These are phyloP conservation scores for Isatis tinctoria DNA, from an alignment of 345 rosid species.

Conservation along the genomic window DNA sequence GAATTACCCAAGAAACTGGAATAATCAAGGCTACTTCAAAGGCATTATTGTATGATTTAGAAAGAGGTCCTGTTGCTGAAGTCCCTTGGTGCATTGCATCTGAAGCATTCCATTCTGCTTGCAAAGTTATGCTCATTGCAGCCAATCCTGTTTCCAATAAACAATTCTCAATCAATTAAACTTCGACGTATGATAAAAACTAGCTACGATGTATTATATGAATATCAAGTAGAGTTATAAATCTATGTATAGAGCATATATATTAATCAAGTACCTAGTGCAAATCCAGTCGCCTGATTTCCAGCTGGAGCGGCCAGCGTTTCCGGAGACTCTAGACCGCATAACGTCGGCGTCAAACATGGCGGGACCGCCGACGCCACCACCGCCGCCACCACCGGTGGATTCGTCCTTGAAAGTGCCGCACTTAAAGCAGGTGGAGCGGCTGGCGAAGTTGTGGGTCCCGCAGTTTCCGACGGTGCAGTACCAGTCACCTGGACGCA, in stretches of 20 bases:
- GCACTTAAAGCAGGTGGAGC: constrained; percentile 90
- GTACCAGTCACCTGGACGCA: constrained; percentile 96
- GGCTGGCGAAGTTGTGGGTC: constrained; percentile 87
- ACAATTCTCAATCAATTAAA: not conserved
- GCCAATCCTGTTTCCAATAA: constrained; percentile 44
- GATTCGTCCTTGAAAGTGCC: constrained; percentile 71
- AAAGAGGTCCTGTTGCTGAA: constrained; percentile 37
- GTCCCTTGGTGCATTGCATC: constrained; percentile 89
- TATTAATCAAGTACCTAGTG: constrained; percentile 44
- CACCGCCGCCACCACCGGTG: constrained; percentile 30
- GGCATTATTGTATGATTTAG: constrained; percentile 18
- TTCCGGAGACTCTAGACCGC: constrained; percentile 46
- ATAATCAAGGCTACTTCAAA: constrained; percentile 11
- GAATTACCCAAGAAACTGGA: constrained; percentile 28
- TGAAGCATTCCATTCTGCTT: constrained; percentile 82
- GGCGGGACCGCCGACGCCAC: constrained; percentile 16
- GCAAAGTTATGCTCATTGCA: constrained; percentile 93
- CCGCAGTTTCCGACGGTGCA: constrained; percentile 84
- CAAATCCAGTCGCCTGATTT: constrained; percentile 95
- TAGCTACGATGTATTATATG: not conserved
- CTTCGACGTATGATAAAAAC: not conserved
- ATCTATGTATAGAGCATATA: not conserved
- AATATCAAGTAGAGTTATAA: not conserved
- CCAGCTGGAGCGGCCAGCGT: constrained; percentile 66
- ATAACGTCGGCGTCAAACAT: constrained; percentile 43